phyloP scores from a whole-genome alignment of 805 yeast genomes.

The Candida manassasensis region DNA sequence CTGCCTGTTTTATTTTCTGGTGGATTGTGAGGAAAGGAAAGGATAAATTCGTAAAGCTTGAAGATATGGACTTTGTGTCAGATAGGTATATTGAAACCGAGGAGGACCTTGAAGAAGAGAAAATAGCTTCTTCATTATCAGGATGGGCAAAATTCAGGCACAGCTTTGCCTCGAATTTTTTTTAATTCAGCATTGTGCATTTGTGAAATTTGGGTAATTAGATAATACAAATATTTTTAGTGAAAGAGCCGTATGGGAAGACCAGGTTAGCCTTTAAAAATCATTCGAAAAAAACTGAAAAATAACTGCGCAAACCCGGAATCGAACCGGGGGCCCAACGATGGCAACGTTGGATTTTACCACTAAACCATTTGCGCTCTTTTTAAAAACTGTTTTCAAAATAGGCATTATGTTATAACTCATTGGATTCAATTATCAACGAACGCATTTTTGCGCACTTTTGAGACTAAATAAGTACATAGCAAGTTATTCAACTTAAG shows the following conservation, averaged over 20 bases:
- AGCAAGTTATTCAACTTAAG: no score
- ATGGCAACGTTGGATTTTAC: constrained; percentile 21
- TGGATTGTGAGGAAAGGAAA: constrained; percentile 32
- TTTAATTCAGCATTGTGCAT: constrained; percentile 11
- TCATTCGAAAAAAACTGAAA: no score
- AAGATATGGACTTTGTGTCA: constrained; percentile 51
- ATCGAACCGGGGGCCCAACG: constrained; percentile 22
- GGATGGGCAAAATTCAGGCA: constrained; percentile 42
- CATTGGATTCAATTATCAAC: no score
- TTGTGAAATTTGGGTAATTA: neutral
- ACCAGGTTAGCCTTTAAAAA: no score
- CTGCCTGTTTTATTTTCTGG: constrained; percentile 40
- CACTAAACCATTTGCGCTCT: constrained; percentile 18
- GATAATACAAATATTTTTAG: no score
- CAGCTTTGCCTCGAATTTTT: constrained; percentile 23
- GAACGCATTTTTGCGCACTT: no score
- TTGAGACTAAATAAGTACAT: no score
- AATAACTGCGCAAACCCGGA: constrained; percentile 19
- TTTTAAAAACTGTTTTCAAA: neutral
- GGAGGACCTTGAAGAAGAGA: constrained; percentile 42
- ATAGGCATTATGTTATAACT: no score
- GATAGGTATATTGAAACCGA: constrained; percentile 47
- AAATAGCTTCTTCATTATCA: constrained; percentile 31
- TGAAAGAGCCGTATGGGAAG: no score
- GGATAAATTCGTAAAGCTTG: constrained; percentile 37